phyloP scores from a whole-genome alignment of 2,329 filamentous ascomycete genomes.

The Fusarium subglutinans region DNA sequence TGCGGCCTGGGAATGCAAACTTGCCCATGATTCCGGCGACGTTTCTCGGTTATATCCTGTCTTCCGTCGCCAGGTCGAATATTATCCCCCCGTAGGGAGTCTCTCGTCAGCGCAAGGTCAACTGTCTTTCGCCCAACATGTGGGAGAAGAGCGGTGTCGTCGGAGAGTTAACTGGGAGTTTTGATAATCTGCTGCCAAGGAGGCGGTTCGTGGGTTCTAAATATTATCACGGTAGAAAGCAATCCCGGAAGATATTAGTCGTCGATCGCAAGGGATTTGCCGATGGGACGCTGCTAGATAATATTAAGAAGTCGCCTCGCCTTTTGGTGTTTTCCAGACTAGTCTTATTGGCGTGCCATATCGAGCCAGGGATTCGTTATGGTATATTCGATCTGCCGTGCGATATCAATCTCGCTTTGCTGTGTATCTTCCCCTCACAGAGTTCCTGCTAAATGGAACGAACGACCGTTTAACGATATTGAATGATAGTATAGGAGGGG shows the following conservation, averaged over 20 bases:
- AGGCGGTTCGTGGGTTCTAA: not conserved
- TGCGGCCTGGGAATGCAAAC: conserved; percentile 43
- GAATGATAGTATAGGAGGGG: conserved; percentile 7
- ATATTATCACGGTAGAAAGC: not conserved
- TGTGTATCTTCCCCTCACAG: conserved; percentile 5
- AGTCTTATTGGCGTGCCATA: conserved; percentile 21
- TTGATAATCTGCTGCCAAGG: not conserved
- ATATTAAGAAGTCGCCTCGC: conserved; percentile 13
- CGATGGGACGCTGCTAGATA: not conserved
- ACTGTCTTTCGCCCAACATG: conserved; percentile 35
- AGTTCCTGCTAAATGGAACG: not conserved
- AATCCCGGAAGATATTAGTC: not conserved
- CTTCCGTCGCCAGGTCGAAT: conserved; percentile 21
- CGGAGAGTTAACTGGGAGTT: not conserved
- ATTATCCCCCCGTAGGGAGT: conserved; percentile 30
- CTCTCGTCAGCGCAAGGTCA: conserved; percentile 33
- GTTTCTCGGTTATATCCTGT: not conserved
- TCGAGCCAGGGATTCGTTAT: not conserved
- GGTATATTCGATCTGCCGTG: conserved; percentile 1
- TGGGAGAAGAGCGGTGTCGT: conserved; percentile 28
- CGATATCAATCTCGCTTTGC: not conserved
- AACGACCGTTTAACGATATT: conserved; percentile 8
- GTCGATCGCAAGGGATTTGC: conserved; percentile 6
- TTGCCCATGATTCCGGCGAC: conserved; percentile 39
- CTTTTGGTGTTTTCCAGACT: conserved; percentile 4